Evolutionary conservation across 78 protist species (phyloP).

Genomic region (Dictyostelium capitatum): DNA sequence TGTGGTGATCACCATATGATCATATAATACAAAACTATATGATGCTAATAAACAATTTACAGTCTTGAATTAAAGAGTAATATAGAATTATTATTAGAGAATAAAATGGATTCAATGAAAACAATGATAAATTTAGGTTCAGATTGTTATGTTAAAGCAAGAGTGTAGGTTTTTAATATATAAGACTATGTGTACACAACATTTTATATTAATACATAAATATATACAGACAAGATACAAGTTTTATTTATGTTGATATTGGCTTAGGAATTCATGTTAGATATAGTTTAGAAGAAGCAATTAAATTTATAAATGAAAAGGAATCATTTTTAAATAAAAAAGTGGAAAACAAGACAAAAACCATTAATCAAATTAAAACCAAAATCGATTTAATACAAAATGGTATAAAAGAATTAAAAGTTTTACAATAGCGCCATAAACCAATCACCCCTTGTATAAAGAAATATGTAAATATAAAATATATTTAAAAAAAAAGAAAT

Average conservation of each 20-base stretch:
- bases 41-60: background rate
- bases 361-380: constrained; percentile 17
- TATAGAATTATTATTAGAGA: constrained; percentile 58
- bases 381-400: constrained; percentile 64
- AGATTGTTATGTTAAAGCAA: constrained; percentile 84
- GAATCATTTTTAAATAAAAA: constrained; percentile 44
- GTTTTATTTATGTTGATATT: constrained; percentile 47
- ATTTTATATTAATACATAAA: background rate
- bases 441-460: background rate
- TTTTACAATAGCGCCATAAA: background rate
- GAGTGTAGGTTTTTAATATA: constrained; percentile 39
- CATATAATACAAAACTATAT: background rate
- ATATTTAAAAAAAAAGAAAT: background rate
- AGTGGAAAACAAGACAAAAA: constrained; percentile 43
- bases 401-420: constrained; percentile 39
- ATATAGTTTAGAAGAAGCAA: constrained; percentile 52
- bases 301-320: constrained; percentile 47
- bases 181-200: no score
- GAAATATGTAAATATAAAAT: background rate
- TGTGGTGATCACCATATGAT: no score
- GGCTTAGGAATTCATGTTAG: constrained; percentile 80
- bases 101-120: constrained; percentile 65
- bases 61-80: constrained; percentile 82
- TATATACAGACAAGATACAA: constrained; percentile 54
- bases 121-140: constrained; percentile 83